Conservation (phyloP, 2,329 filamentous ascomycete genomes). For the Nectriaceae sp. region DNA sequence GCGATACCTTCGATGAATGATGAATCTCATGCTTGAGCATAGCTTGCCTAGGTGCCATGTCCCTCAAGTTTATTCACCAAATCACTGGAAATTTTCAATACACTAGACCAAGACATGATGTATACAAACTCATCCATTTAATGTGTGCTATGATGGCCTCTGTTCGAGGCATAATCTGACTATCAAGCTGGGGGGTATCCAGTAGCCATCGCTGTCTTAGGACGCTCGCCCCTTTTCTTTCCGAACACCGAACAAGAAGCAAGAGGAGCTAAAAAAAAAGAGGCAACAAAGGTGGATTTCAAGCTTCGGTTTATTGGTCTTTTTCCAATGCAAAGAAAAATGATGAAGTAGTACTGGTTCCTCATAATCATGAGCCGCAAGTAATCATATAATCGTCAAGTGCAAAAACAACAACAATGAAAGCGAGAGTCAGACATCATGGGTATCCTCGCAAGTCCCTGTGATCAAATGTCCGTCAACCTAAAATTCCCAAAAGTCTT, state of each 20-base stretch:
- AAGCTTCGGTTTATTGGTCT: not conserved
- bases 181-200: not conserved
- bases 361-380: slow-evolving; percentile 38
- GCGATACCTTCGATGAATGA: too few relatives aligned
- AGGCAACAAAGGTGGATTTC: not conserved
- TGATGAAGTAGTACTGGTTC: slow-evolving; percentile 1
- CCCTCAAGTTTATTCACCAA: too few relatives aligned
- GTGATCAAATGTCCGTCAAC: slow-evolving; percentile 9
- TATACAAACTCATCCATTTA: not conserved
- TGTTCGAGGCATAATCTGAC: not conserved
- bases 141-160: not conserved
- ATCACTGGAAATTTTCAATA: too few relatives aligned
- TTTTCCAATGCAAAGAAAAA: slow-evolving; percentile 10
- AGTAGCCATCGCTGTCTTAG: not conserved
- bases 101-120: too few relatives aligned
- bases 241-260: not conserved
- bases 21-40: too few relatives aligned
- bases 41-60: too few relatives aligned
- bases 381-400: slow-evolving; percentile 30
- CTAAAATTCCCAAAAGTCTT: slow-evolving; percentile 52
- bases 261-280: slow-evolving; percentile 4
- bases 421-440: slow-evolving; percentile 4
- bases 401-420: not conserved
- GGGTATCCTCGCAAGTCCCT: slow-evolving; percentile 13
- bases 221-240: too few relatives aligned